Conservation (phyloP, 768 basidiomycete genomes). For the Leucocoprinus birnbaumii region DNA sequence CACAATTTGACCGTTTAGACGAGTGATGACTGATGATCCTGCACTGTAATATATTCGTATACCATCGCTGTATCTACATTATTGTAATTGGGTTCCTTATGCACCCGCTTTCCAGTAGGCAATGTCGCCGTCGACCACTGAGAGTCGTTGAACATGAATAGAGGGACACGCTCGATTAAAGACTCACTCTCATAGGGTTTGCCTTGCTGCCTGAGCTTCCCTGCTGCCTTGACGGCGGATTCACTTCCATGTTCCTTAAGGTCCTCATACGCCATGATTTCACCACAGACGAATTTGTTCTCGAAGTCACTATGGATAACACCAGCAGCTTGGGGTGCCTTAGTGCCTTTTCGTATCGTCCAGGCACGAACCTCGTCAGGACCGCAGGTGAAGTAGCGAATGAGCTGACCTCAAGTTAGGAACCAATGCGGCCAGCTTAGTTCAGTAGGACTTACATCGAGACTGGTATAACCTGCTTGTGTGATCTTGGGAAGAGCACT, state of each 20-base stretch:
- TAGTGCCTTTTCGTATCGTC: conserved; percentile 93
- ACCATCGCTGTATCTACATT: conserved; percentile 2
- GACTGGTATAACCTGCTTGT: conserved; percentile 84
- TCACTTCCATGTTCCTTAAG: conserved; percentile 91
- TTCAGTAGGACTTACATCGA: conserved; percentile 55
- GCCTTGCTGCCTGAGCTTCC: conserved; percentile 93
- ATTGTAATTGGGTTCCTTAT: neutral
- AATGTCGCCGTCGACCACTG: conserved; percentile 88
- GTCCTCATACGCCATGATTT: conserved; percentile 93
- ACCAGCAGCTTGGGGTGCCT: conserved; percentile 96
- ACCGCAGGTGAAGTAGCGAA: conserved; percentile 96
- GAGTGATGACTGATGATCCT: conserved; percentile 7
- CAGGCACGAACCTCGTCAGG: conserved; percentile 97
- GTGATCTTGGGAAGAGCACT: conserved; percentile 91
- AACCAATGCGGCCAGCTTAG: conserved; percentile 1
- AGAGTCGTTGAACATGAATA: neutral
- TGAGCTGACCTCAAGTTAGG: conserved; percentile 49
- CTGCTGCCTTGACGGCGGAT: conserved; percentile 88
- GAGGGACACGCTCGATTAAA: neutral
- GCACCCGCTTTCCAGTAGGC: conserved; percentile 86
- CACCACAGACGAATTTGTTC: conserved; percentile 96
- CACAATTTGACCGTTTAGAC: neutral
- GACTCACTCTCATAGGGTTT: conserved; percentile 92
- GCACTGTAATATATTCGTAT: conserved; percentile 9
- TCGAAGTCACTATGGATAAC: conserved; percentile 99